Conservation (phyloP, 202 grass and related monocot species). For the Dendrocalamus latiflorus region DNA sequence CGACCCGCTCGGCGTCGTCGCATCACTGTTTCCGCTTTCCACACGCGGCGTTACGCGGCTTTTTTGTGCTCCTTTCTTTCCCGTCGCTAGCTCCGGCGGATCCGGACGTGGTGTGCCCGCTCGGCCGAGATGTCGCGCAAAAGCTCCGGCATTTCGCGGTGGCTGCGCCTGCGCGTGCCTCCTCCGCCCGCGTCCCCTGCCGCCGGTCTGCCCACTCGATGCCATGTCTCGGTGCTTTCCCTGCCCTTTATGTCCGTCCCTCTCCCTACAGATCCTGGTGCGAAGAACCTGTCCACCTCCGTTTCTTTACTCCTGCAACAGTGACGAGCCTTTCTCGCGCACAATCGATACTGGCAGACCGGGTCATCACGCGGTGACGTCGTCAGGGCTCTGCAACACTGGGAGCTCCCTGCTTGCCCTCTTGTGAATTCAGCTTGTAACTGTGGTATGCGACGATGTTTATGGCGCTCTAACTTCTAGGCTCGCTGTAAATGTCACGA, state of each 20-base stretch:
- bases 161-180: neutral
- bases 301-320: neutral
- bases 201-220: neutral
- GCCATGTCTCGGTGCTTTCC: neutral
- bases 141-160: neutral
- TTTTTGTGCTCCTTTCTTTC: neutral
- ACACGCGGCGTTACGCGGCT: neutral
- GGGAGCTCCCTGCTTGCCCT: no score
- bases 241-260: neutral
- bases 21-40: neutral
- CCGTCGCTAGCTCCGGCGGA: neutral
- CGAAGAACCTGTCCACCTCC: neutral
- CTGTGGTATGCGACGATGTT: neutral
- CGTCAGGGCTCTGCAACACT: neutral
- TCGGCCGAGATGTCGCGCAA: neutral
- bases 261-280: neutral
- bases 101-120: neutral
- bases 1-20: neutral
- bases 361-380: neutral
- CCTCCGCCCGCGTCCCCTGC: neutral
- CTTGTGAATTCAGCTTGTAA: neutral
- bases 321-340: no score
- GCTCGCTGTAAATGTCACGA: neutral
- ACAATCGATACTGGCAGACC: neutral
- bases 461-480: neutral